phyloP scores from a whole-genome alignment of 1,284 basidiomycete genomes.

The Cutaneotrichosporon spelunceum region DNA sequence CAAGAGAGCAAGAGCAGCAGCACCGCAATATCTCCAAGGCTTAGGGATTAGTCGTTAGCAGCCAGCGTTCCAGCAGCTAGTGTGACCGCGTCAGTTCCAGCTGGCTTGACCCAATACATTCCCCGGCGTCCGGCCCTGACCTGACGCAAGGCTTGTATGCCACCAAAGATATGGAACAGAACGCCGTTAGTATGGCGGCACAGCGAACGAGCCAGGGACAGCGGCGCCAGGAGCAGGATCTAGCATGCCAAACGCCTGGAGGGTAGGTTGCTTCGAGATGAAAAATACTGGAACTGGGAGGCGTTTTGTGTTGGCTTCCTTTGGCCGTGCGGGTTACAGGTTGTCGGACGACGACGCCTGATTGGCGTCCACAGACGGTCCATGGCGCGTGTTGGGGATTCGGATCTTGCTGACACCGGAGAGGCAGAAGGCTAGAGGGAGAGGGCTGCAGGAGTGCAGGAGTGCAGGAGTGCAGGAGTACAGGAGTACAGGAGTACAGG shows the following conservation, averaged over 20 bases:
- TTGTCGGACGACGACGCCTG: background rate
- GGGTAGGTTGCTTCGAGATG: background rate
- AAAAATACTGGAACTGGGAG: slow-evolving; percentile 5
- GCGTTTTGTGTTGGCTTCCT: background rate
- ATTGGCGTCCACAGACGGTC: slow-evolving; percentile 1
- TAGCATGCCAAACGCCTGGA: background rate
- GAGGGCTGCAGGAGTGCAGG: too few relatives aligned
- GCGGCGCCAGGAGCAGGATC: slow-evolving; percentile 1
- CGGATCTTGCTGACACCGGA: background rate
- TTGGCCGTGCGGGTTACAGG: slow-evolving; percentile 5
- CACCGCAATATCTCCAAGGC: too few relatives aligned
- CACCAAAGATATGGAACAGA: background rate
- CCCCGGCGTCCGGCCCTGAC: background rate
- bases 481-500: too few relatives aligned
- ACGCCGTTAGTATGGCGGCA: background rate
- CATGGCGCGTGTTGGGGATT: slow-evolving; percentile 1
- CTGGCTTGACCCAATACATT: background rate
- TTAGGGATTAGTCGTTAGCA: too few relatives aligned
- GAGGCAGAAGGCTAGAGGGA: background rate
- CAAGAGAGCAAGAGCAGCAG: too few relatives aligned
- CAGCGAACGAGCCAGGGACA: background rate
- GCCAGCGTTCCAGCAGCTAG: too few relatives aligned
- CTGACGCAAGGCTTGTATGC: background rate
- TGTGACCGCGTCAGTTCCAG: too few relatives aligned
- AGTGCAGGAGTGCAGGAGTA: background rate